Conservation (phyloP, 2,329 filamentous ascomycete genomes). For the Gyromitra esculenta region DNA sequence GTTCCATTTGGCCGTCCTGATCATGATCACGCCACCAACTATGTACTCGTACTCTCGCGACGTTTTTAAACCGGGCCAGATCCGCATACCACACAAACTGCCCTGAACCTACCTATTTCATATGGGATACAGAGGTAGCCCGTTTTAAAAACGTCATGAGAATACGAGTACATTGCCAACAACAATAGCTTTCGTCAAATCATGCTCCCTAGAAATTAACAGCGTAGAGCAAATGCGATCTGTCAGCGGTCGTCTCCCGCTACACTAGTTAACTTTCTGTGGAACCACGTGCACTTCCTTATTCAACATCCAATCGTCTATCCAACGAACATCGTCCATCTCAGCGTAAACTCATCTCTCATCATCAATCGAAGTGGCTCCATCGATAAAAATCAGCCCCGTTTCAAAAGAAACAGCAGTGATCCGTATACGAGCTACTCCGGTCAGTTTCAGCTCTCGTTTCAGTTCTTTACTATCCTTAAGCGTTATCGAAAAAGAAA, state of each 20-base stretch:
- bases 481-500: neutral
- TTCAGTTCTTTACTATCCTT: neutral
- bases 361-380: neutral
- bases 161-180: neutral
- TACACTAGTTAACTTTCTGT: neutral
- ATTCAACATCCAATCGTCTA: neutral
- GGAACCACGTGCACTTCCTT: neutral
- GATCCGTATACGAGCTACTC: neutral
- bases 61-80: no score
- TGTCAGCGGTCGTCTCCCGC: neutral
- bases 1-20: neutral
- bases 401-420: neutral
- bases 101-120: no score
- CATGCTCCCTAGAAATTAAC: neutral
- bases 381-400: neutral
- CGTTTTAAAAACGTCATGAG: no score
- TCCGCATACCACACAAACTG: no score
- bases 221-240: neutral
- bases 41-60: no score
- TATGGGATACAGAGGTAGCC: no score
- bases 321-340: neutral
- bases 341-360: neutral
- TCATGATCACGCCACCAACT: neutral
- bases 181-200: neutral
- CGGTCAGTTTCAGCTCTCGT: neutral